Evolutionary conservation across 306 rosid genomes (phyloP), one percentile per base, ranked within the genome.

Genomic region (Casuarina cunninghamiana): DNA sequence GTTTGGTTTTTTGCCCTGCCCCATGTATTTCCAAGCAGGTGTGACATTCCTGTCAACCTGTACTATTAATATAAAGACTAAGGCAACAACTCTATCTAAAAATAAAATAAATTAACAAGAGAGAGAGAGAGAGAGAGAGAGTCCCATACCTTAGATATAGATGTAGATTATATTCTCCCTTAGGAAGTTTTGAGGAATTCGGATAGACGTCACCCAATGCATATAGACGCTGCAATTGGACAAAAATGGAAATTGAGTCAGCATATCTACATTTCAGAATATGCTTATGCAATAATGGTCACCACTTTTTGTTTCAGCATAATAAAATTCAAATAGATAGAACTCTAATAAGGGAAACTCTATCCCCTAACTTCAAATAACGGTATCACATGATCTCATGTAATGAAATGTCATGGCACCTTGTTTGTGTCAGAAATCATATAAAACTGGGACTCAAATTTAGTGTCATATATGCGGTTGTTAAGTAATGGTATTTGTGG

Each of bases 361-460:
- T 58, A 57, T 50, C 69, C 49, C 42, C 66, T 38, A 50, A 53
- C 68, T 75, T 69, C 32, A 46, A 55, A 15, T 69, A 72, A 71
- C 62, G 39, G 54, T 54, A 70, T 12, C 5, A 6, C 16, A 5
- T 4, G 38, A 39, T 38, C 16, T 38, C n/a, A 63, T 16, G 10
- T 6, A 88, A 77, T n/a, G 49, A 69, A 78, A 54, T 41, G 73
- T 66, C 51, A 46, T 62, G 70, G 49, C 87, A 95, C 98, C 97
- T 95, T 95, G 80, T 93, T 92, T 46, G 88, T 58, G 70, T 95
- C 97, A 61, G 90, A 95, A 78, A 95, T 93, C 91, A 95, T 89
- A 78, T 91, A 95, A 85, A 95, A 91, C 58, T 95, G 98, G 67
- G 98, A 95, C 88, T 92, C 98, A 71, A 95, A 89, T 85, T 95